Percentiles rank a stretch among this genome's conserved stretches.
These are phyloP conservation scores for Colletotrichum sp. DNA, from an alignment of 2,329 filamentous ascomycete species.

Conservation along the genomic window DNA sequence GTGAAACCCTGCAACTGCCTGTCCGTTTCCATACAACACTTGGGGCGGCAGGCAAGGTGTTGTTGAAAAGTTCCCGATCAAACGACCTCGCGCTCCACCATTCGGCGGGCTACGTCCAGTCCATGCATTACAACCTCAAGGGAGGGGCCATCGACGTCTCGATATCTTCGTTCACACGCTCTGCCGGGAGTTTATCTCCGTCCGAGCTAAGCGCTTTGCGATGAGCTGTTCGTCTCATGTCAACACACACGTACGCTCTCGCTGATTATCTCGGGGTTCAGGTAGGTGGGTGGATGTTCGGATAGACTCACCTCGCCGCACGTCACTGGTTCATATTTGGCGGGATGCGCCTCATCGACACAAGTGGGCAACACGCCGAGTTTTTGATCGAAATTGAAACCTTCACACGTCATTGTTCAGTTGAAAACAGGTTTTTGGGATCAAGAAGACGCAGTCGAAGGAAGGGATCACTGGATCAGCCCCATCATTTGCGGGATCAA, in stretches of 20 bases:
- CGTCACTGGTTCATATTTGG: slow-evolving; percentile 55
- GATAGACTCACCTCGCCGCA: slow-evolving; percentile 42
- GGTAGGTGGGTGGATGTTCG: background rate
- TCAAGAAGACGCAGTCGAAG: background rate
- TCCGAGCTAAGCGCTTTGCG: slow-evolving; percentile 4
- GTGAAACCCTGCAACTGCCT: background rate
- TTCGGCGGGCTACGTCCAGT: background rate
- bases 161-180: background rate
- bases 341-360: slow-evolving; percentile 47
- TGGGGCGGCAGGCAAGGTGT: background rate
- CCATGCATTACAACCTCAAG: background rate
- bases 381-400: slow-evolving; percentile 56
- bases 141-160: background rate
- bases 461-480: background rate
- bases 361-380: slow-evolving; percentile 54
- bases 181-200: background rate
- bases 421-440: background rate
- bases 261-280: background rate
- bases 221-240: slow-evolving; percentile 8
- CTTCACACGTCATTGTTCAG: background rate
- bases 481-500: background rate
- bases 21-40: background rate
- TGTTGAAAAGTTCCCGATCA: background rate
- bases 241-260: background rate
- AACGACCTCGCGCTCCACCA: background rate